phyloP scores from a whole-genome alignment of 129 eudicot species.

The Erigeron canadensis region DNA sequence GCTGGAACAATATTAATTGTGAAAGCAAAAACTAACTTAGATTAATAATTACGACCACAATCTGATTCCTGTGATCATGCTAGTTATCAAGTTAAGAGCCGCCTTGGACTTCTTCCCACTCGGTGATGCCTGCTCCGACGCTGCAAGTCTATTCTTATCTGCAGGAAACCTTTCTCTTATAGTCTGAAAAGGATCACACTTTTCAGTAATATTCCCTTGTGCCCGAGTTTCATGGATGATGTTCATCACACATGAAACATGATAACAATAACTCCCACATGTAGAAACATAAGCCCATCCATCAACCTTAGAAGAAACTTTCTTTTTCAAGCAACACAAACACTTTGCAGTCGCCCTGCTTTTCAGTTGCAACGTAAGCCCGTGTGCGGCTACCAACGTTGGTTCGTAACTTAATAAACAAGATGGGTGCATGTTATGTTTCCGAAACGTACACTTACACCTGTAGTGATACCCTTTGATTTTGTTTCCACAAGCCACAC shows the following conservation, averaged over 20 bases:
- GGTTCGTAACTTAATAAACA: slow-evolving; percentile 2
- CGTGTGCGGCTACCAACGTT: not conserved
- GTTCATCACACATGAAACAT: not conserved
- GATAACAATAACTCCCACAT: not conserved
- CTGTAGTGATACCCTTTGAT: slow-evolving; percentile 9
- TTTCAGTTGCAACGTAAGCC: slow-evolving; percentile 1
- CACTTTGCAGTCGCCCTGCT: not conserved
- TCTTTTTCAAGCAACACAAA: not conserved
- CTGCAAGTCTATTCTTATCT: not conserved
- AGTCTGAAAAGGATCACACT: slow-evolving; percentile 8
- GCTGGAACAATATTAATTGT: too few relatives aligned
- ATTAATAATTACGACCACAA: too few relatives aligned
- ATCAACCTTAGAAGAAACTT: not conserved
- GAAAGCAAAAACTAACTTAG: too few relatives aligned
- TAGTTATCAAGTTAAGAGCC: not conserved
- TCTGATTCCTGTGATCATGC: too few relatives aligned
- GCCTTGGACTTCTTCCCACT: too few relatives aligned
- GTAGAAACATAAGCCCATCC: slow-evolving; percentile 22
- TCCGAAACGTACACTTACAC: not conserved
- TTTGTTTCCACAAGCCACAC: slow-evolving; percentile 15
- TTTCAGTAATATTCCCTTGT: not conserved
- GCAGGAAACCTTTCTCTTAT: not conserved
- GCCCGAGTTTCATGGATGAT: not conserved
- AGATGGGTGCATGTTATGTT: slow-evolving; percentile 8
- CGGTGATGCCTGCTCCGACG: not conserved